Evolutionary conservation across 1,139 yeast genomes (phyloP), one percentile per base, ranked within the genome.

Genomic region (Saccharomyces uvarum): DNA sequence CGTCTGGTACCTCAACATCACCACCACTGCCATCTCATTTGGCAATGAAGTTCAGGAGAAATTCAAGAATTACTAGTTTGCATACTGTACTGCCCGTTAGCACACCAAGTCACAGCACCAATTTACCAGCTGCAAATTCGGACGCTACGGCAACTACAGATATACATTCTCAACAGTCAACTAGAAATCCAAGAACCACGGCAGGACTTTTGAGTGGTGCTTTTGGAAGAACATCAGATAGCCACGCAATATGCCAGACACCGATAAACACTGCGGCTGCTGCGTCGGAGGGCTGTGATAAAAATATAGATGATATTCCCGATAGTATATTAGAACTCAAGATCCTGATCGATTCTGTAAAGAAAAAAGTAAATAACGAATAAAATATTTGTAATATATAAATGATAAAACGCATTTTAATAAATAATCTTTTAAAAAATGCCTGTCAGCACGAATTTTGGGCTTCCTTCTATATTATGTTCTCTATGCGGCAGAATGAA

Each of bases 21-120:
- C 59, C 67, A 6, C 61, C 64, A 4, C 51, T 59, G n/a, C 60
- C 67, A 21, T 67, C 71, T 0, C 70, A 67, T 49, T 49, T 67
- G 48, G 69, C 65, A 1, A 58, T 56, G 21, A 67, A 60, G 49
- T 51, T 57, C 11, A 55, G 61, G 42, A 56, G 56, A 7, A 54
- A 53, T 1, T 49, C 56, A 2, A 51, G 59, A 14, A 49, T 57
- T 13, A 46, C 56, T 8, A 53, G 60, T 21, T 52, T 52, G n/a
- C 59, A 58, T n/a, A 54, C 55, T 27, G 58, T 53, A 8, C 44
- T 57, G 6, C 58, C 61, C 8, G 61, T 64, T 3, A 59, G 61
- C 11, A 65, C 68, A 5, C 68, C 68, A 7, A 63, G 62, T 19
- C 62, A 65, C 49, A 61, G 63, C 33, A 62, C 60, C 4, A 61